Conservation (phyloP, 495 filamentous ascomycete species). For the Hyaloscypha bicolor region DNA sequence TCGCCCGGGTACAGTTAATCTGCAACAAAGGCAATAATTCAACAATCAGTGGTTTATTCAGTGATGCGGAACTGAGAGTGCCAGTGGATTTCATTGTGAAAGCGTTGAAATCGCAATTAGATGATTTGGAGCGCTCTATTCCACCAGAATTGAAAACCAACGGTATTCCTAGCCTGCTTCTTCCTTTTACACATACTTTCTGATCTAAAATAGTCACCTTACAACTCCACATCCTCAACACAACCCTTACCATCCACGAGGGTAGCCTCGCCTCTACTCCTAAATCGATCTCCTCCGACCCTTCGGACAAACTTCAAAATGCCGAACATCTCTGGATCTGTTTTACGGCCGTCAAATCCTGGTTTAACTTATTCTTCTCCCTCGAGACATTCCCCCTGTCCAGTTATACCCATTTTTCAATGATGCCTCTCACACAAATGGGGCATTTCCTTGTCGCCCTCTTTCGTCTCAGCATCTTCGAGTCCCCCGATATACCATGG, state of each 20-base stretch:
- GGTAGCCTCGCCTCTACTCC: neutral
- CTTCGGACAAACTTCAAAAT: neutral
- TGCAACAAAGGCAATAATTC: neutral
- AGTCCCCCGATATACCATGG: constrained; percentile 1
- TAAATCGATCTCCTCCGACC: neutral
- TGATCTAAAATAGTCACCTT: neutral
- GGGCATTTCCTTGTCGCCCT: neutral
- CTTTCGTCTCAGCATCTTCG: constrained; percentile 6
- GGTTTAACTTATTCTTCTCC: neutral
- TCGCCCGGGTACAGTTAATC: constrained; percentile 2
- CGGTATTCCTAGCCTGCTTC: neutral
- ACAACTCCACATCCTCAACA: neutral
- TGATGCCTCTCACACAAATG: neutral
- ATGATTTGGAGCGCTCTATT: neutral
- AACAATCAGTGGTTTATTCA: neutral
- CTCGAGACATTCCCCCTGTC: neutral
- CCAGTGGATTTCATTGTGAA: neutral
- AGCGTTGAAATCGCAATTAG: neutral
- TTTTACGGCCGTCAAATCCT: constrained; percentile 1
- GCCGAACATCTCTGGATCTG: constrained; percentile 4
- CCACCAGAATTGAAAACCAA: neutral
- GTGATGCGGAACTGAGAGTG: neutral
- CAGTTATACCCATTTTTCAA: neutral
- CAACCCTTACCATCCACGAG: constrained; percentile 10
- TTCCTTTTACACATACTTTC: neutral